Percentiles rank a stretch among this genome's conserved stretches.
Evolutionary conservation across 1,139 yeast genomes (phyloP).

Genomic region (Spathaspora sp.): DNA sequence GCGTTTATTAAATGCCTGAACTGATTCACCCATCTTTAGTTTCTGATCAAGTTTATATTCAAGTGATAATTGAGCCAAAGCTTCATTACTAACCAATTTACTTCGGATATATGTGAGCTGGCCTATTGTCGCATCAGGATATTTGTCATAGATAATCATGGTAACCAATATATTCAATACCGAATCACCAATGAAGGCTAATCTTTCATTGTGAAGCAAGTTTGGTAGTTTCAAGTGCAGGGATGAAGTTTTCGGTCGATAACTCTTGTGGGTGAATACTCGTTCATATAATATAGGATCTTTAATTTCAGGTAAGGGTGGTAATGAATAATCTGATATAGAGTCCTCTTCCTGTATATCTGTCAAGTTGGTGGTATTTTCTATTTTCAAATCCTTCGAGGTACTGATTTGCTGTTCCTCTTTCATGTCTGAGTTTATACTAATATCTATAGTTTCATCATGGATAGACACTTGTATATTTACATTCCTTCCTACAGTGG

Average conservation of each 20-base stretch:
- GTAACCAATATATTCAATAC: slow-evolving; percentile 75
- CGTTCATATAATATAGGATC: slow-evolving; percentile 60
- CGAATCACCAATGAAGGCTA: slow-evolving; percentile 94
- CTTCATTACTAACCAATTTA: slow-evolving; percentile 69
- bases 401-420: too few relatives aligned
- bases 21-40: slow-evolving; percentile 43
- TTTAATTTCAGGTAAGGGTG: slow-evolving; percentile 67
- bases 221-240: slow-evolving; percentile 57
- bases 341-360: too few relatives aligned
- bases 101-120: slow-evolving; percentile 72
- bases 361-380: too few relatives aligned
- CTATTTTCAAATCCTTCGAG: too few relatives aligned
- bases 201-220: slow-evolving; percentile 77
- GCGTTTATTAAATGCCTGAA: slow-evolving; percentile 34
- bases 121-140: slow-evolving; percentile 80
- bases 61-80: slow-evolving; percentile 68
- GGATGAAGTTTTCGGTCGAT: slow-evolving; percentile 58
- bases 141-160: slow-evolving; percentile 59
- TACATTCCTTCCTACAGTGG: too few relatives aligned
- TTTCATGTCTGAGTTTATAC: too few relatives aligned
- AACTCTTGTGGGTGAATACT: slow-evolving; percentile 83
- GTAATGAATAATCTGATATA: too few relatives aligned
- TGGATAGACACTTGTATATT: too few relatives aligned
- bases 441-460: too few relatives aligned
- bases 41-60: slow-evolving; percentile 67